A percentile compares a stretch with the other conserved stretches of the same genome.
Evolutionary conservation across 495 filamentous ascomycete species (phyloP).

Genomic region (Daldinia childiae): DNA sequence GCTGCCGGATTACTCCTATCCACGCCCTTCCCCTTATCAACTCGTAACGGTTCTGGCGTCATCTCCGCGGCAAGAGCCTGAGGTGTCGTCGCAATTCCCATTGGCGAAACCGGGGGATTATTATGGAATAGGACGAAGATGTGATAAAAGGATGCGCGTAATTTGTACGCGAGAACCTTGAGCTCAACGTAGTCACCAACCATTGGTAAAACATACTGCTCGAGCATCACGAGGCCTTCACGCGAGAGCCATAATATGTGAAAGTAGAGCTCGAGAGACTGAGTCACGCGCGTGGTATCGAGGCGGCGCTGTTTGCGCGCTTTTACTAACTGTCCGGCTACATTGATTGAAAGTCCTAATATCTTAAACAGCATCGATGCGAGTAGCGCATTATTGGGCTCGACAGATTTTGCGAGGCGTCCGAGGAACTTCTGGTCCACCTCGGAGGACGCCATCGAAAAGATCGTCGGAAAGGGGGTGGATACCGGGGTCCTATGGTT

Average conservation of each 20-base stretch:
- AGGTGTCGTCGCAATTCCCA: constrained; percentile 45
- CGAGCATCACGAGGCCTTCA: constrained; percentile 86
- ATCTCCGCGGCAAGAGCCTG: neutral
- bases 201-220: constrained; percentile 86
- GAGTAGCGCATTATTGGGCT: constrained; percentile 75
- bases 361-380: constrained; percentile 87
- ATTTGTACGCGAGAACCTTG: constrained; percentile 88
- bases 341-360: constrained; percentile 87
- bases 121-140: constrained; percentile 98
- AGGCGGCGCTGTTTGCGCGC: constrained; percentile 85
- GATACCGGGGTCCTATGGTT: constrained; percentile 8
- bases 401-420: constrained; percentile 78
- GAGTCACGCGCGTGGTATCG: constrained; percentile 70
- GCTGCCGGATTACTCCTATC: constrained; percentile 41
- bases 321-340: constrained; percentile 83
- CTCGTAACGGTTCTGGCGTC: constrained; percentile 38
- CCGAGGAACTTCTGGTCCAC: constrained; percentile 97
- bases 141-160: constrained; percentile 93
- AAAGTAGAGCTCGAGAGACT: constrained; percentile 84
- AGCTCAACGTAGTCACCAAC: constrained; percentile 75
- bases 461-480: neutral
- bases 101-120: constrained; percentile 57
- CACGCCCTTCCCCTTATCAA: constrained; percentile 58
- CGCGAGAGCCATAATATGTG: constrained; percentile 96
- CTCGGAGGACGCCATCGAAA: constrained; percentile 88